These are phyloP conservation scores for Chondrus crispus DNA, from an alignment of 23 red algal species.

Conservation along the genomic window DNA sequence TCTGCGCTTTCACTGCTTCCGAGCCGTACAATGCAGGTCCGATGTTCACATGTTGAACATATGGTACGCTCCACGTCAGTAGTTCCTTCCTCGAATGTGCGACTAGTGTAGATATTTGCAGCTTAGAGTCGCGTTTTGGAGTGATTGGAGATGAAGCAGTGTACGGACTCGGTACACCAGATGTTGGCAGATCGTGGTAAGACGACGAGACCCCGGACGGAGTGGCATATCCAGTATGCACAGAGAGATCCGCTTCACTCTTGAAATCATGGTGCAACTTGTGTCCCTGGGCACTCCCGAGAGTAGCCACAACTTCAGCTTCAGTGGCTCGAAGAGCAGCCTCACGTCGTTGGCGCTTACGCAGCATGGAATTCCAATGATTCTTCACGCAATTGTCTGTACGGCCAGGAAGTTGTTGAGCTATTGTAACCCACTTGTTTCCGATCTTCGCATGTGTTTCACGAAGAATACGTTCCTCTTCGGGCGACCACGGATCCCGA, in stretches of 20 bases:
- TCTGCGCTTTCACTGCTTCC: not conserved
- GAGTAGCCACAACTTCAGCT: not conserved
- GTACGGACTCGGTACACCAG: conserved; percentile 47
- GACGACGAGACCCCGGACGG: conserved; percentile 44
- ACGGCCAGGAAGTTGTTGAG: conserved; percentile 75
- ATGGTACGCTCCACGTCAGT: not conserved
- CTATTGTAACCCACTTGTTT: conserved; percentile 93
- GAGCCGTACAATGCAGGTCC: not conserved
- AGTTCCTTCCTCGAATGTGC: not conserved
- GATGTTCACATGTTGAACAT: not conserved
- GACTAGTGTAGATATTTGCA: conserved; percentile 46
- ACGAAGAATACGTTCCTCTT: conserved; percentile 77
- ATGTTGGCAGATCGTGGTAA: conserved; percentile 17
- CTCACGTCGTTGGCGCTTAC: conserved; percentile 63
- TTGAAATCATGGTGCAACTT: not conserved
- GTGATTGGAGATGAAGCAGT: conserved; percentile 56
- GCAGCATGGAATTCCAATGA: conserved; percentile 82
- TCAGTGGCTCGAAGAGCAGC: conserved; percentile 34
- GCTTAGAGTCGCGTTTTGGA: conserved; percentile 35
- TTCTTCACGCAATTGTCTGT: conserved; percentile 99
- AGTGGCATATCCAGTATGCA: not conserved
- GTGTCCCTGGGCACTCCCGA: not conserved
- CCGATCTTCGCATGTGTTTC: conserved; percentile 65
- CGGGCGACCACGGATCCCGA: conserved; percentile 75
- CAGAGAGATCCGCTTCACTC: not conserved